A percentile compares a stretch with the other conserved stretches of the same genome.
These are phyloP conservation scores for Prosopis cineraria DNA, from an alignment of 306 rosid genomes.

Conservation along the genomic window DNA sequence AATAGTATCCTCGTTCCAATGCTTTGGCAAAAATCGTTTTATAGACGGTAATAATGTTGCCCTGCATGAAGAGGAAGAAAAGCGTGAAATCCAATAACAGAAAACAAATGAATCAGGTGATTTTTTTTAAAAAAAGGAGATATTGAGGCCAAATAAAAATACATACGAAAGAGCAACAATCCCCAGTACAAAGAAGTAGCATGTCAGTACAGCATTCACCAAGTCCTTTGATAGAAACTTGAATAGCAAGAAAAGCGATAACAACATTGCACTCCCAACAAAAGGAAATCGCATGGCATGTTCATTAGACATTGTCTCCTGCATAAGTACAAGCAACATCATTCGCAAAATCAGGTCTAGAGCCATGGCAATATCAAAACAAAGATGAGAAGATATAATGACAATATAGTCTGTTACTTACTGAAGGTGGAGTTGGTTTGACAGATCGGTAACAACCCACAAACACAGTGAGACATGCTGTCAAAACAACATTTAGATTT, in stretches of 20 bases:
- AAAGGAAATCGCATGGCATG: constrained; percentile 99
- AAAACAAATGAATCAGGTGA: constrained; percentile 2
- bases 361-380: background rate
- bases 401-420: constrained; percentile 43
- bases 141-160: constrained; percentile 12
- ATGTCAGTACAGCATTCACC: constrained; percentile 95
- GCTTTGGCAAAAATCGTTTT: constrained; percentile 72
- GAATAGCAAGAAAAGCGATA: constrained; percentile 92
- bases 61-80: constrained; percentile 54
- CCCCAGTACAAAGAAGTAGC: constrained; percentile 96
- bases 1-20: constrained; percentile 71
- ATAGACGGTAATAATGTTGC: constrained; percentile 90
- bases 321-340: constrained; percentile 41
- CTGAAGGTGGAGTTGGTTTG: constrained; percentile 94
- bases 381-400: background rate
- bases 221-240: constrained; percentile 98
- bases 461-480: constrained; percentile 84
- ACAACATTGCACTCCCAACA: constrained; percentile 98
- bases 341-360: constrained; percentile 4
- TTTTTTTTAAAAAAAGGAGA: background rate
- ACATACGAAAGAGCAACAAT: constrained; percentile 96
- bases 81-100: constrained; percentile 23
- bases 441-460: constrained; percentile 98
- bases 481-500: constrained; percentile 82
- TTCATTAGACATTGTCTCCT: constrained; percentile 99